These are phyloP conservation scores for Daphne laureola DNA, from an alignment of 441 rosid genomes.

Conservation along the genomic window DNA sequence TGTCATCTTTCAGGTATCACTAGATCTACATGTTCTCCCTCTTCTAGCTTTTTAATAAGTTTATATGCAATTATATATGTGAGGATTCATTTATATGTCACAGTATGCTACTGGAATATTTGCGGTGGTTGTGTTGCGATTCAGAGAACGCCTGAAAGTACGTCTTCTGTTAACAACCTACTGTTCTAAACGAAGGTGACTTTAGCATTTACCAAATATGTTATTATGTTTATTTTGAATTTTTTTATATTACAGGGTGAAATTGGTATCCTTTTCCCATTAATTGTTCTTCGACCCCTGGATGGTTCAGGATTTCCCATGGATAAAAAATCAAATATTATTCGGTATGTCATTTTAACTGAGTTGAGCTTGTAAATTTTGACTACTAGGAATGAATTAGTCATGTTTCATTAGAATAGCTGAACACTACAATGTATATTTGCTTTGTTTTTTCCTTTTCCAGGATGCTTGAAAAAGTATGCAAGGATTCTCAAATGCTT, in stretches of 20 bases:
- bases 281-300: slow-evolving; percentile 82
- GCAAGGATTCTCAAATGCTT: slow-evolving; percentile 98
- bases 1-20: slow-evolving; percentile 86
- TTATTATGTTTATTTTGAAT: slow-evolving; percentile 10
- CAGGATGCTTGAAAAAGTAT: slow-evolving; percentile 97
- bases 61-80: slow-evolving; percentile 16
- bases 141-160: slow-evolving; percentile 98
- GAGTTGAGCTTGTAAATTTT: no score
- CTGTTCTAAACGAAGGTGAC: slow-evolving; percentile 2
- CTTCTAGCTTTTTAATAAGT: slow-evolving; percentile 11
- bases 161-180: slow-evolving; percentile 23
- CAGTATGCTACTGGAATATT: slow-evolving; percentile 99
- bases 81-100: slow-evolving; percentile 26
- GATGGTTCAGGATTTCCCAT: slow-evolving; percentile 73
- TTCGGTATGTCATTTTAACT: slow-evolving; percentile 50
- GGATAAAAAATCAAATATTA: slow-evolving; percentile 84
- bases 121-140: slow-evolving; percentile 82
- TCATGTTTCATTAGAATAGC: no score
- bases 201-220: slow-evolving; percentile 3
- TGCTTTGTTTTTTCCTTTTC: slow-evolving; percentile 6
- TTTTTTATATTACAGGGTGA: slow-evolving; percentile 64
- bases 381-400: no score
- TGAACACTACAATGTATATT: no score
- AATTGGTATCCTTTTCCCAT: slow-evolving; percentile 94
- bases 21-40: slow-evolving; percentile 12